Percentiles rank a stretch among this genome's conserved stretches.
Evolutionary conservation across 179 eudicot species (phyloP).

Genomic region (Nepenthes alata): DNA sequence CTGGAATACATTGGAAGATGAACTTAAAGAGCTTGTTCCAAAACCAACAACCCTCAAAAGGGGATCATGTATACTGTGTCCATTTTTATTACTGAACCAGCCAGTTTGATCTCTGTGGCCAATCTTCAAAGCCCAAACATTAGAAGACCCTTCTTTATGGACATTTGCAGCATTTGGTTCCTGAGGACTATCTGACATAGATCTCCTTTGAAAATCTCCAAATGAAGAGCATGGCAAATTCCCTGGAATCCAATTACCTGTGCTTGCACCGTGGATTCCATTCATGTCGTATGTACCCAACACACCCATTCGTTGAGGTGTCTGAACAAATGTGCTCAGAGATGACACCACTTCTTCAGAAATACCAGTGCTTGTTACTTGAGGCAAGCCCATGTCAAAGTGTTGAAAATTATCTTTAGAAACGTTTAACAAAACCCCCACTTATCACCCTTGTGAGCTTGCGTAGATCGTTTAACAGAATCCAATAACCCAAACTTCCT

Average conservation of each 20-base stretch:
- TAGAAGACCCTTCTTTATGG: slow-evolving; percentile 21
- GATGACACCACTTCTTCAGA: slow-evolving; percentile 43
- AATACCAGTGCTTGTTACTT: slow-evolving; percentile 31
- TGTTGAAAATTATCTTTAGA: too few relatives aligned
- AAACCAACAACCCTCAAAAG: slow-evolving; percentile 66
- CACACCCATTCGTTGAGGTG: slow-evolving; percentile 18
- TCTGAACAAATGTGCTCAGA: slow-evolving; percentile 20
- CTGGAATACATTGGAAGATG: slow-evolving; percentile 19
- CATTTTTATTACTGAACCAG: slow-evolving; percentile 18
- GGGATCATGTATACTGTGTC: slow-evolving; percentile 29
- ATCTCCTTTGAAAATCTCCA: slow-evolving; percentile 23
- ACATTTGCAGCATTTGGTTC: slow-evolving; percentile 15
- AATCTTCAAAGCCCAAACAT: slow-evolving; percentile 17
- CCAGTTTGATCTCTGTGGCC: slow-evolving; percentile 19
- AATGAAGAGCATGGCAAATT: slow-evolving; percentile 24
- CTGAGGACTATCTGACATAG: slow-evolving; percentile 10
- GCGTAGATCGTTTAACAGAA: too few relatives aligned
- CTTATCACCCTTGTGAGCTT: too few relatives aligned
- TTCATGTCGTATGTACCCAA: slow-evolving; percentile 30
- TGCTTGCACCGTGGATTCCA: slow-evolving; percentile 18
- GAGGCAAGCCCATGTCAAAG: slow-evolving; percentile 68
- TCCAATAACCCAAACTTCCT: too few relatives aligned
- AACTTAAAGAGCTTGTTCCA: slow-evolving; percentile 21
- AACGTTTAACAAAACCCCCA: too few relatives aligned
- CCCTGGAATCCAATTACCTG: slow-evolving; percentile 4